A percentile compares a stretch with the other conserved stretches of the same genome.
Evolutionary conservation across 148 eudicot species (phyloP).

Genomic region (Fallopia convolvulus): DNA sequence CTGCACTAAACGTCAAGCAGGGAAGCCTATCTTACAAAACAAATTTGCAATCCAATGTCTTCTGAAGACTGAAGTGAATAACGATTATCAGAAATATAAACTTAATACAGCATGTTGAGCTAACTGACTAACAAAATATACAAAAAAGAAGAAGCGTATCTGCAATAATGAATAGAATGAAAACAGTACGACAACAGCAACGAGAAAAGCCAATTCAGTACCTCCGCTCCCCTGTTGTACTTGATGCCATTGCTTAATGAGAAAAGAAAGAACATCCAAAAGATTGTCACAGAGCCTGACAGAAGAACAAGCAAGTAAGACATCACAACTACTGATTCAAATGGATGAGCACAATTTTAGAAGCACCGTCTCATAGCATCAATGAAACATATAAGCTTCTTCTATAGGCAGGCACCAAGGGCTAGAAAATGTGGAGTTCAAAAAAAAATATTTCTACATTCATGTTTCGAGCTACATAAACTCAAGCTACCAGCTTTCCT

Average conservation of each 20-base stretch:
- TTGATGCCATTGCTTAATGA: conserved; percentile 60
- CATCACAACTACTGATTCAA: neutral
- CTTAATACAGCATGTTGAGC: neutral
- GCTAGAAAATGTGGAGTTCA: neutral
- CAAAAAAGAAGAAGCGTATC: neutral
- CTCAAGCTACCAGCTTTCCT: neutral
- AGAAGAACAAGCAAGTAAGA: conserved; percentile 10
- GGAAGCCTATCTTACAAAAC: neutral
- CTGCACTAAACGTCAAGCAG: no score
- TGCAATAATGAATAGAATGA: neutral
- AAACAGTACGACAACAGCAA: neutral
- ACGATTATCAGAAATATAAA: neutral
- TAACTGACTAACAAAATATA: neutral
- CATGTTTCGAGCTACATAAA: neutral
- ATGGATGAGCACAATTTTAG: neutral
- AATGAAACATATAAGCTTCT: neutral
- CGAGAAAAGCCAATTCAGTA: conserved; percentile 15
- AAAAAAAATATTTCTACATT: neutral
- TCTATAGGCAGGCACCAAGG: neutral
- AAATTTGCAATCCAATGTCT: neutral
- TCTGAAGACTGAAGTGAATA: no score
- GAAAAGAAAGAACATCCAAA: conserved; percentile 55
- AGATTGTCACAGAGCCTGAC: conserved; percentile 21
- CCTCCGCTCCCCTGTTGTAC: conserved; percentile 79
- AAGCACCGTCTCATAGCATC: neutral